Base-by-base conservation (phyloP, 768 basidiomycete species). In the Fistulinella prunicolor region DNA sequence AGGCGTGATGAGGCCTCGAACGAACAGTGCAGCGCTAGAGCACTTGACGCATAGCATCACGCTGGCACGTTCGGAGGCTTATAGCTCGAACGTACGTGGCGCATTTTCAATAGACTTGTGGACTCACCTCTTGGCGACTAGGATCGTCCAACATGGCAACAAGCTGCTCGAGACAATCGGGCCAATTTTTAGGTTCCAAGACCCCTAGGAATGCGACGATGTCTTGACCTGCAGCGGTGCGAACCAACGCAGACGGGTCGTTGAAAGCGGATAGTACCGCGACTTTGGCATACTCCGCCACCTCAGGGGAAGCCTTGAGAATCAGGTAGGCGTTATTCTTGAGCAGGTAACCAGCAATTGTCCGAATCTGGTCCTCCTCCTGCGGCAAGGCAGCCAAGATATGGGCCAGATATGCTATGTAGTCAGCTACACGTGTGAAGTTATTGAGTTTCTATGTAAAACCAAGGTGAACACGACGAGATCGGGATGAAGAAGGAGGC, bases 301-400 rank as follows among this genome's bases (percentile, higher is more conserved):
- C 86, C 39, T 84, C 80, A 16, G 77, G 73, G 20, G 82, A 72
- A 7, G 83, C 79, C 39, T 74, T 77, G 45, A 93, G 75, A 64
- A 94, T 84, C 55, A 87, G 78, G 49, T 83, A 79, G 37, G 90
- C 81, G 61, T 93, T 94, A 70, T 99, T 98, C 82, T 99, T 99
- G 69, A 99, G 82, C 20, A 97, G 77, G 60, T 97, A 90, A 36
- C 95, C 95, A 21, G 95, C 94, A 72, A 97, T 94, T 50, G 91
- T 89, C 44, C 95, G 83, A 66, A 95, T 92, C 42, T 89, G 86
- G 64, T 92, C 93, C 63, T 94, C 87, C 71, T 97, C 93, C 51
- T 81, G 76, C 2, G 85, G 77, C 74, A 89, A 72, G 38, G 78
- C 76, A 49, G 86, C 83, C 54, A 98, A 82, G 73, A 97, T 94